Percentiles rank a stretch among this genome's conserved stretches.
phyloP scores from a whole-genome alignment of 257 asterid species.

The Cynanchum wilfordii region DNA sequence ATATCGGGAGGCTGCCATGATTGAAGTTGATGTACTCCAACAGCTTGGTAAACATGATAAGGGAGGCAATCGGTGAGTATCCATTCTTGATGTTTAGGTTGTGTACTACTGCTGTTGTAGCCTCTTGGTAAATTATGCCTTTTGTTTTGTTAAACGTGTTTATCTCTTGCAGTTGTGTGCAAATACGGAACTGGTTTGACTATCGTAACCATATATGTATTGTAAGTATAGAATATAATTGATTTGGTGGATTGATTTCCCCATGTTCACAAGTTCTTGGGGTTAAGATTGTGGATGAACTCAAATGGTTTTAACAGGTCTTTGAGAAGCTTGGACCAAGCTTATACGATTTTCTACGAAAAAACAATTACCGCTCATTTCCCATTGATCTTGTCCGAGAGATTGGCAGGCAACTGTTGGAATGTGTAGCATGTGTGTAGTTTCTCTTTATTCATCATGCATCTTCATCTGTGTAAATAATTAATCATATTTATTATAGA shows the following conservation, averaged over 20 bases:
- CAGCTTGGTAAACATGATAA: conserved; percentile 81
- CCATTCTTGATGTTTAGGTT: not conserved
- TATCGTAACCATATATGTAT: conserved; percentile 99
- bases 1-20: conserved; percentile 88
- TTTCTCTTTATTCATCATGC: conserved; percentile 1
- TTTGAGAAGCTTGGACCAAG: conserved; percentile 99
- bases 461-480: not conserved
- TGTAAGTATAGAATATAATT: conserved; percentile 67
- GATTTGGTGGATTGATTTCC: conserved; percentile 75
- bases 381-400: conserved; percentile 98
- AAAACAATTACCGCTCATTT: conserved; percentile 96
- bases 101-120: conserved; percentile 5
- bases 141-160: conserved; percentile 69
- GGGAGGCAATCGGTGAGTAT: conserved; percentile 79
- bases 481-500: not conserved
- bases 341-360: conserved; percentile 96
- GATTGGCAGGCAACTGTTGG: conserved; percentile 99
- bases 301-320: conserved; percentile 87
- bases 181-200: conserved; percentile 99
- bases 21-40: conserved; percentile 83
- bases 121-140: conserved; percentile 27
- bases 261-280: conserved; percentile 49
- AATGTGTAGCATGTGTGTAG: conserved; percentile 99
- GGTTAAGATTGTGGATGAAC: conserved; percentile 63
- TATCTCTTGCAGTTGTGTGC: conserved; percentile 99